Base-by-base conservation (phyloP, 768 basidiomycete genomes). In the Tulasnella sp. region DNA sequence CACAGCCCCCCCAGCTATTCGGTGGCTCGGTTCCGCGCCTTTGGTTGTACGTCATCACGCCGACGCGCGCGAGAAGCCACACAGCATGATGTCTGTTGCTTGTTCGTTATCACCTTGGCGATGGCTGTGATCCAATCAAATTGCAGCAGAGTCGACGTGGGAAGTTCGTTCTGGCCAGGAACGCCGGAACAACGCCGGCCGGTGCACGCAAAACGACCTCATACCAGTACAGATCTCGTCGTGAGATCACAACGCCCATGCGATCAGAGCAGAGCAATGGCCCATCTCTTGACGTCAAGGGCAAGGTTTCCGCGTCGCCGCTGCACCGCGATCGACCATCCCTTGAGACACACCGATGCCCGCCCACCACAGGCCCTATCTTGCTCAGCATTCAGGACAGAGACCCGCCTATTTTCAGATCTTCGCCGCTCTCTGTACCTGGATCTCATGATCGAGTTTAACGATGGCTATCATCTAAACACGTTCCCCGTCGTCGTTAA, bases 71-170 rank as follows among this genome's bases (percentile, higher is more conserved):
- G 61, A 0, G 61, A 67, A 35, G 7, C 3, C 13, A 29, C 26
- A 67, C 61, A 10, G 61, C 61, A 67, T n/a, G 5, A 61, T 10
- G n/a, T 20, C 4, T 18, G 20, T 20, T 20, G 51, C 51, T 61
- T 61, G 57, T 61, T 26, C 57, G 57, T 61, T 61, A 61, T 61
- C 57, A 29, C 57, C 57, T 61, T 61, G 23, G n/a, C 57, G 57
- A 61, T 23, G 57, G 57, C 57, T 7, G n/a, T 23, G 20, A 18
- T 61, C 57, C 57, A 61, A 61, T 61, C 57, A 29, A 23, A n/a
- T 20, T 55, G n/a, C 26, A 26, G 57, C 57, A 61, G n/a, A 48
- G 26, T 61, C 57, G 57, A 61, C 57, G 57, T 61, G 57, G 57
- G 57, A 61, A 61, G 23, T n/a, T 61, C 23, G 20, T 40, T 40